These are phyloP conservation scores for Fusarium verrucosum DNA, from an alignment of 2,329 filamentous ascomycete genomes.

Conservation along the genomic window DNA sequence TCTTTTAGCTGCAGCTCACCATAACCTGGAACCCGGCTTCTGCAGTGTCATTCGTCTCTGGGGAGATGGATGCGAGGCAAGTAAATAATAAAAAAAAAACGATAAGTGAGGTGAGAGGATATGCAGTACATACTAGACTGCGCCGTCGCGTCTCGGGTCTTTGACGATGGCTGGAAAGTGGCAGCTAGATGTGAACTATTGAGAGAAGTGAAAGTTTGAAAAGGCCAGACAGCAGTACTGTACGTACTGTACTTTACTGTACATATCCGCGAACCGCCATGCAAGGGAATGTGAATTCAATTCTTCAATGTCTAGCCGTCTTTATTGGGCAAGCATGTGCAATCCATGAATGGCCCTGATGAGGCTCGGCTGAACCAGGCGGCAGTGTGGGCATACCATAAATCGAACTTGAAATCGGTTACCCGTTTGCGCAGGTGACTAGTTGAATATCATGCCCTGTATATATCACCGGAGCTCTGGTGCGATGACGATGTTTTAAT, in stretches of 20 bases:
- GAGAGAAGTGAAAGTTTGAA: not conserved
- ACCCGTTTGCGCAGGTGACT: conserved; percentile 11
- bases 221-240: too few species aligned
- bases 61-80: conserved; percentile 27
- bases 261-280: not conserved
- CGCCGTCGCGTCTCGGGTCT: conserved; percentile 6
- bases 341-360: conserved; percentile 1
- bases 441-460: conserved; percentile 8
- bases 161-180: conserved; percentile 9
- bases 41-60: conserved; percentile 37
- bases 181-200: conserved; percentile 10
- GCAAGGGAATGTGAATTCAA: conserved; percentile 16
- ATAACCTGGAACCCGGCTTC: conserved; percentile 29
- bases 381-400: conserved; percentile 16
- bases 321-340: not conserved
- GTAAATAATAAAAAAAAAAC: conserved; percentile 30
- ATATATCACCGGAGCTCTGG: conserved; percentile 16
- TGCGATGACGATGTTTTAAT: conserved; percentile 37
- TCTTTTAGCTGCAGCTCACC: conserved; percentile 35
- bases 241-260: too few species aligned
- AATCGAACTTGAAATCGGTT: not conserved
- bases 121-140: not conserved
- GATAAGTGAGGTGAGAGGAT: conserved; percentile 14
- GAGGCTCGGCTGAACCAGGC: conserved; percentile 35
- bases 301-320: not conserved